Conservation (phyloP, 768 basidiomycete species). For the Amanita jacksonii region DNA sequence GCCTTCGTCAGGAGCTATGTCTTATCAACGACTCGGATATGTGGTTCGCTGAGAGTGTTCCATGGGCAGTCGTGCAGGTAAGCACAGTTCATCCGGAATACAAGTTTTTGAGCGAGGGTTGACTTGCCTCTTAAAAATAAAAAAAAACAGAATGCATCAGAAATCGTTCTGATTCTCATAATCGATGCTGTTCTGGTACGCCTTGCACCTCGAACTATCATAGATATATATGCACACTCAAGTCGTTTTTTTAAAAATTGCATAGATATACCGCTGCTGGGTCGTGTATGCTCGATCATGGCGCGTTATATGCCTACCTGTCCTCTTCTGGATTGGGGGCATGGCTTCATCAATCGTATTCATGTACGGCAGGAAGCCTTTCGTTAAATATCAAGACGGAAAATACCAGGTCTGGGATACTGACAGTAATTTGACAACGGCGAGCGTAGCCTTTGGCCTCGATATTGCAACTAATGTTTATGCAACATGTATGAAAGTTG, state of each 20-base stretch:
- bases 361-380: no score
- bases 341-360: background rate
- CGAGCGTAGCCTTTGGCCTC: background rate
- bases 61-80: no score
- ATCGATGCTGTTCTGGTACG: constrained; percentile 2
- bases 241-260: background rate
- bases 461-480: constrained; percentile 3
- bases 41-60: no score
- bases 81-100: no score
- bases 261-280: constrained; percentile 1
- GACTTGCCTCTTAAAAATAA: no score
- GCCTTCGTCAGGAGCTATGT: no score
- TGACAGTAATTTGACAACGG: background rate
- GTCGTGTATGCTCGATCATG: background rate
- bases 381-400: background rate
- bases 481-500: background rate
- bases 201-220: background rate
- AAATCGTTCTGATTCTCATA: background rate
- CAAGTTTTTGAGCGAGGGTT: no score
- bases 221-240: background rate
- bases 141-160: background rate
- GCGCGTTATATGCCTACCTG: background rate
- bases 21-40: no score
- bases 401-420: background rate
- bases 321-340: background rate